A percentile compares a stretch with the other conserved stretches of the same genome.
These are phyloP conservation scores for Passalora sequoiae DNA, from an alignment of 2,329 filamentous ascomycete species.

Conservation along the genomic window DNA sequence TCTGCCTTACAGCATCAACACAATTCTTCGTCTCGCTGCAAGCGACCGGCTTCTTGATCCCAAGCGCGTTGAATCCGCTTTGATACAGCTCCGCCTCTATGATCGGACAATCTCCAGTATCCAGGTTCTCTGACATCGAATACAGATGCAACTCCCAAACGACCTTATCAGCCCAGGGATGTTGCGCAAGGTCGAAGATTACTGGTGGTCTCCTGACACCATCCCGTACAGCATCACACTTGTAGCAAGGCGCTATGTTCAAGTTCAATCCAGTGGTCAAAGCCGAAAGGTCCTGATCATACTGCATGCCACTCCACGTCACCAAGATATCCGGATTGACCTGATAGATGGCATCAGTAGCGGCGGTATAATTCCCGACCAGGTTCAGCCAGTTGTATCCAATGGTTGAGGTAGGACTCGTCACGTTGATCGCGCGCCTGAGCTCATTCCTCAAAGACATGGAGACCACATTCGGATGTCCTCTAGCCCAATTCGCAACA, in stretches of 20 bases:
- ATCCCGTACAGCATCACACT: conserved; percentile 40
- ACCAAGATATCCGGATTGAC: conserved; percentile 25
- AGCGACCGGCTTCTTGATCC: conserved; percentile 33
- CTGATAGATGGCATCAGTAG: conserved; percentile 24
- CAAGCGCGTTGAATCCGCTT: conserved; percentile 47
- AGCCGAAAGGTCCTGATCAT: conserved; percentile 25
- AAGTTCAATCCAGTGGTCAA: conserved; percentile 34
- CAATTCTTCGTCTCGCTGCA: conserved; percentile 36
- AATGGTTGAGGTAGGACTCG: conserved; percentile 13
- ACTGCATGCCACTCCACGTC: conserved; percentile 25
- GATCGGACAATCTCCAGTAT: conserved; percentile 44
- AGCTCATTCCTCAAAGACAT: conserved; percentile 27
- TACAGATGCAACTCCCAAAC: conserved; percentile 47
- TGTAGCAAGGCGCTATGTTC: conserved; percentile 38
- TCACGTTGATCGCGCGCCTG: conserved; percentile 22
- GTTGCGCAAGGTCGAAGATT: conserved; percentile 43
- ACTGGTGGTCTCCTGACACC: conserved; percentile 41
- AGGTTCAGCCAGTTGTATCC: conserved; percentile 25
- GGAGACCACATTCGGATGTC: conserved; percentile 24
- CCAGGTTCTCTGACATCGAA: conserved; percentile 31
- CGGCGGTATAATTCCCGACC: conserved; percentile 24
- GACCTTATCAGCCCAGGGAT: conserved; percentile 47
- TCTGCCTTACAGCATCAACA: conserved; percentile 32
- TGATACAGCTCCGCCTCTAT: conserved; percentile 48
- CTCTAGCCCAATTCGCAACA: conserved; percentile 23